These are phyloP conservation scores for Leccinum fallax DNA, from an alignment of 1,284 basidiomycete species.

Conservation along the genomic window DNA sequence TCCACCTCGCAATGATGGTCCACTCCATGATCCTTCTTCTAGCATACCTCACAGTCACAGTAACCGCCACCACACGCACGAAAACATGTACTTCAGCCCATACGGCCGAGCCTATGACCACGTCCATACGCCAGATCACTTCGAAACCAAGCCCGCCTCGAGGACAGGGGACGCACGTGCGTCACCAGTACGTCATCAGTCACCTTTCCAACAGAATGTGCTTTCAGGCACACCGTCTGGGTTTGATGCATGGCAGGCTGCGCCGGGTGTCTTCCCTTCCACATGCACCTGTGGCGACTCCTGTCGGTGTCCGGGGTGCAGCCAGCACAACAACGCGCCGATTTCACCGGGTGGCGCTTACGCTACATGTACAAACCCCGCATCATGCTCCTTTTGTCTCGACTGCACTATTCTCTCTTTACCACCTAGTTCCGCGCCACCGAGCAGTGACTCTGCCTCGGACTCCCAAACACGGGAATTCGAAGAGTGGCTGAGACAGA, in stretches of 20 bases:
- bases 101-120: conserved; percentile 64
- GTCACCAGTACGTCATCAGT: conserved; percentile 21
- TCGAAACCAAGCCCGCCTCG: conserved; percentile 23
- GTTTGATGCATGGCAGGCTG: conserved; percentile 30
- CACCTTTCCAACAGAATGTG: conserved; percentile 17
- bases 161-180: conserved; percentile 25
- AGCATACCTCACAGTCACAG: conserved; percentile 40
- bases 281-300: conserved; percentile 55
- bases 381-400: conserved; percentile 55
- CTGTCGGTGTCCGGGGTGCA: conserved; percentile 57
- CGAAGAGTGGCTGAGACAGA: conserved; percentile 54
- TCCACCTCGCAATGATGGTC: conserved; percentile 38
- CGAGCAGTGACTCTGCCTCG: conserved; percentile 18
- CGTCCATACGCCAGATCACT: conserved; percentile 35
- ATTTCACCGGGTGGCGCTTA: conserved; percentile 35
- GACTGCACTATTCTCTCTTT: conserved; percentile 59
- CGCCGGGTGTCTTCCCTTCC: conserved; percentile 32
- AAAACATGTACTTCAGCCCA: conserved; percentile 54
- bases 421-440: conserved; percentile 38
- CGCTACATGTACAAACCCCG: conserved; percentile 47
- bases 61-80: conserved; percentile 46
- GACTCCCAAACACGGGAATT: conserved; percentile 40
- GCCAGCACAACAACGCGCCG: conserved; percentile 45
- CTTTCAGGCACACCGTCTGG: conserved; percentile 18
- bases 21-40: conserved; percentile 46